Evolutionary conservation across 2,329 filamentous ascomycete species (phyloP), one percentile per base, ranked within the genome.

Genomic region (Neonectria neomacrospora): DNA sequence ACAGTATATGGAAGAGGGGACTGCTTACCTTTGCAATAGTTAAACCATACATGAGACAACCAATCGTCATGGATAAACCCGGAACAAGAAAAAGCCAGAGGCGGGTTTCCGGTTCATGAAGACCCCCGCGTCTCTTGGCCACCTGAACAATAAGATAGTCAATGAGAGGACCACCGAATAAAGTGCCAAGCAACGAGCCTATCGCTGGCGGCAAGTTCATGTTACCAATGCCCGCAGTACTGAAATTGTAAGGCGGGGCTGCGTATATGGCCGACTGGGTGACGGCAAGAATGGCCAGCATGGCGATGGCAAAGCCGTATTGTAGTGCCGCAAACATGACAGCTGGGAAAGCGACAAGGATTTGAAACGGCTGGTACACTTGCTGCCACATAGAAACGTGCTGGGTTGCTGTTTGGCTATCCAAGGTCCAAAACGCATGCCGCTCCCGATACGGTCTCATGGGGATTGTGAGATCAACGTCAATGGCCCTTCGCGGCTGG

Each of bases 181-280:
- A 2, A 1, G 61, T 55, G 3, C 67, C 68, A 0, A 70, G 26
- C 0, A 68, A 20, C 0, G 63, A 28, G 1, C 68, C 68, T 2
- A 70, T 65, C 14, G 69, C 63, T 0, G 66, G 65, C 1, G 68
- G 67, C 9, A 70, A n/a, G 8, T 70, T 68, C 68, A 70, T 70
- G 11, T 67, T 66, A 11, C 68, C 68, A 1, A 70, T 39, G 1
- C 61, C 65, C 0, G 67, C 67, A 1, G 61, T 3, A 1, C 61
- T 63, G 16, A 70, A 67, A 20, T 60, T 70, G 10, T 70, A 70
- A 0, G 68, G 67, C 0, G 68, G 65, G 0, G 50, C 51, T 0
- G 59, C 48, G 30, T 68, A 68, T 0, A 70, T 20, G 0, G 59
- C 37, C 1, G 45, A 54, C 9, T 70, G 68, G 0, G 67, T 70